Percentiles rank a stretch among this genome's conserved stretches.
Evolutionary conservation across 2,329 filamentous ascomycete genomes (phyloP).

Genomic region (Metarhizium sp.): DNA sequence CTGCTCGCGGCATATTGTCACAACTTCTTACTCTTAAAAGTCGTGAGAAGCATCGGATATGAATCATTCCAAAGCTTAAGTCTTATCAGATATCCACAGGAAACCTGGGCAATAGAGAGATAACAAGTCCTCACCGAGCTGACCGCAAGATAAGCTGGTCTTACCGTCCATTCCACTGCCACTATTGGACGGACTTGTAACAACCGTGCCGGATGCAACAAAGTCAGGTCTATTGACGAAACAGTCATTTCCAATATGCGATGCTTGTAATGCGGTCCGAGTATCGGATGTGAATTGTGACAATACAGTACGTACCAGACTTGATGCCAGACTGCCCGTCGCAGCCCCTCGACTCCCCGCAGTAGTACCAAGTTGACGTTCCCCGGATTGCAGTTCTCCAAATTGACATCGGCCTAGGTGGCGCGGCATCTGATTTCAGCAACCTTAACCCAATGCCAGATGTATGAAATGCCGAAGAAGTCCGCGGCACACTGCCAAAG

Average conservation of each 20-base stretch:
- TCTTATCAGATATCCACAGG: background rate
- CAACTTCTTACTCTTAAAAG: no score
- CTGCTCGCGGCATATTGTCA: no score
- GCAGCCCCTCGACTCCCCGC: no score
- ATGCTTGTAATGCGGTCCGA: background rate
- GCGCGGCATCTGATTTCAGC: background rate
- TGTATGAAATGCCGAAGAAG: background rate
- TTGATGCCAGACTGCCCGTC: background rate
- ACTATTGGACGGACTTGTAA: background rate
- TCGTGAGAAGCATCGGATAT: background rate
- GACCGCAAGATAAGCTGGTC: slow-evolving; percentile 6
- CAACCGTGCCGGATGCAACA: background rate
- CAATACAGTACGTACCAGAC: background rate
- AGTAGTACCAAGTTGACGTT: no score
- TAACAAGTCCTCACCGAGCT: slow-evolving; percentile 3
- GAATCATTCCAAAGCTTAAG: background rate
- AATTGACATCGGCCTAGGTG: background rate
- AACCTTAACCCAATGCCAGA: background rate
- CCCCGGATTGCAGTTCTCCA: no score
- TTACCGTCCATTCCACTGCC: background rate
- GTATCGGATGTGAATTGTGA: background rate
- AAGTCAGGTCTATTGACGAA: no score
- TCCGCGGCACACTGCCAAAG: background rate
- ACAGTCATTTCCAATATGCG: background rate
- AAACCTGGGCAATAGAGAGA: slow-evolving; percentile 1